phyloP scores from a whole-genome alignment of 345 rosid genomes.

The Carallia pectinifolia region DNA sequence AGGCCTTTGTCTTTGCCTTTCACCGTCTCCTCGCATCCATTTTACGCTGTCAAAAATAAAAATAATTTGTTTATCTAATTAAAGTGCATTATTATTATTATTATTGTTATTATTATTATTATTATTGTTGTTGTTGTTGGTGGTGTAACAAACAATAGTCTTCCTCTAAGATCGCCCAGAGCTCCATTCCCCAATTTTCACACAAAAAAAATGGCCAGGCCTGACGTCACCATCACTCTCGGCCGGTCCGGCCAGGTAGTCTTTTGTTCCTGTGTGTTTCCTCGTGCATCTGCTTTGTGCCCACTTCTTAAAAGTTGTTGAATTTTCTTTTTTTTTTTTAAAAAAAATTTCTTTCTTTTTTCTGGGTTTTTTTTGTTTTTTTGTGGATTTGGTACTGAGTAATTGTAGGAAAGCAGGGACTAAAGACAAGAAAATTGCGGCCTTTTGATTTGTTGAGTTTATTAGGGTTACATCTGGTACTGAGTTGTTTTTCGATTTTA shows the following conservation, averaged over 20 bases:
- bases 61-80: too few relatives aligned
- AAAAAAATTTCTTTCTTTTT: not conserved
- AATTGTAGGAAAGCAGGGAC: not conserved
- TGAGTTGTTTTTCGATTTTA: not conserved
- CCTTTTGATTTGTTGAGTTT: not conserved
- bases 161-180: not conserved
- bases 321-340: not conserved
- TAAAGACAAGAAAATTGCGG: not conserved
- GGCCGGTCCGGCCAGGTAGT: constrained; percentile 44
- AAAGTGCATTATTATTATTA: too few relatives aligned
- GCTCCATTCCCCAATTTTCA: not conserved
- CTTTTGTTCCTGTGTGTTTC: not conserved
- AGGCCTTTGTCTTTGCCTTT: too few relatives aligned
- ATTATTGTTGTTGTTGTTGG: too few relatives aligned
- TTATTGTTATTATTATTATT: too few relatives aligned
- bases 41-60: too few relatives aligned
- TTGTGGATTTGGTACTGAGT: not conserved
- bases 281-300: not conserved
- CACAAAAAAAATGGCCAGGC: constrained; percentile 22
- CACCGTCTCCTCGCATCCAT: too few relatives aligned
- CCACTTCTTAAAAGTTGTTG: not conserved
- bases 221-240: constrained; percentile 40
- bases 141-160: not conserved
- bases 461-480: not conserved
- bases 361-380: not conserved